These are phyloP conservation scores for Aspergillus costaricaensis DNA, from an alignment of 2,329 filamentous ascomycete species.

Conservation along the genomic window DNA sequence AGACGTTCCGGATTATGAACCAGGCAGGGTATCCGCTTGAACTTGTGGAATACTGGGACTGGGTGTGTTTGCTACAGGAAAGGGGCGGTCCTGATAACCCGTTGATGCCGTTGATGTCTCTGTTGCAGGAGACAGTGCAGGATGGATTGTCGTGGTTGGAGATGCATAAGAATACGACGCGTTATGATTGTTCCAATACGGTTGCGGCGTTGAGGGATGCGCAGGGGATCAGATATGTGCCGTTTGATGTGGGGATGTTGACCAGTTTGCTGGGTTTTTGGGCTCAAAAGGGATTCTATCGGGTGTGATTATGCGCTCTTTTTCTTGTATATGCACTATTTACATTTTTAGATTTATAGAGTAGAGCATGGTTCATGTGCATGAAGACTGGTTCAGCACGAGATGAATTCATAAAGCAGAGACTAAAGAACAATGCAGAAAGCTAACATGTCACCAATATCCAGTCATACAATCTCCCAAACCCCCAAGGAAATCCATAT, in stretches of 20 bases:
- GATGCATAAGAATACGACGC: conserved; percentile 12
- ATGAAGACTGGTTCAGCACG: too few species aligned
- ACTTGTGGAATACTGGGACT: conserved; percentile 3
- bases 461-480: background rate
- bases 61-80: background rate
- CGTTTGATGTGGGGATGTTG: background rate
- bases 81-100: background rate
- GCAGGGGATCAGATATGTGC: background rate
- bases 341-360: too few species aligned
- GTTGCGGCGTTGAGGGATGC: conserved; percentile 11
- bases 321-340: too few species aligned
- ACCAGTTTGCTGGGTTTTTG: background rate
- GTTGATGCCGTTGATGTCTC: conserved; percentile 30
- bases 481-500: too few species aligned
- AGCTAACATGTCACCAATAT: too few species aligned
- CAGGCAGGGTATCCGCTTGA: conserved; percentile 4
- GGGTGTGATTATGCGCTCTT: background rate
- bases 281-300: background rate
- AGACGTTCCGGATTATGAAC: conserved; percentile 8
- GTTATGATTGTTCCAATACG: conserved; percentile 14
- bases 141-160: conserved; percentile 29
- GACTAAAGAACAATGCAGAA: background rate
- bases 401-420: too few species aligned
- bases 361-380: too few species aligned
- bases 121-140: conserved; percentile 43